These are phyloP conservation scores for Tuber borchii DNA, from an alignment of 495 filamentous ascomycete species.

Conservation along the genomic window DNA sequence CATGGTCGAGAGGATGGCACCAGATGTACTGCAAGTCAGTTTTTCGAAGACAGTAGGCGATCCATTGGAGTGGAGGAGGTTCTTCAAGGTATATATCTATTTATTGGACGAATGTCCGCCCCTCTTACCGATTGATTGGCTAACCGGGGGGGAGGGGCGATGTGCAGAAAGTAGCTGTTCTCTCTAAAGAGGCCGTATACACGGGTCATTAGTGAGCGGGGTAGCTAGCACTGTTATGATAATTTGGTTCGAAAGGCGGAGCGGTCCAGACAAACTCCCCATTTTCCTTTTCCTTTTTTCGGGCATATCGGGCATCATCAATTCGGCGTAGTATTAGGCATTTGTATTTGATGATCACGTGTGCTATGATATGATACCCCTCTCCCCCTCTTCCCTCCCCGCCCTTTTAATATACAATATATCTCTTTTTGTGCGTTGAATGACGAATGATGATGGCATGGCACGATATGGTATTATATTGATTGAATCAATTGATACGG, in stretches of 20 bases:
- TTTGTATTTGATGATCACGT: constrained; percentile 3
- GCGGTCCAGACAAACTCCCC: constrained; percentile 18
- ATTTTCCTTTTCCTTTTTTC: constrained; percentile 15
- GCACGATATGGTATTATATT: background rate
- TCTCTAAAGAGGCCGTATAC: constrained; percentile 41
- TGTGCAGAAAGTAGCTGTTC: constrained; percentile 40
- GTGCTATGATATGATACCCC: constrained; percentile 4
- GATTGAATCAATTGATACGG: background rate
- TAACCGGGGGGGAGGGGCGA: constrained; percentile 11
- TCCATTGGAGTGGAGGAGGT: constrained; percentile 90
- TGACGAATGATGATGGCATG: background rate
- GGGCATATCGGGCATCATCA: background rate
- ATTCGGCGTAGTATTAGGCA: background rate
- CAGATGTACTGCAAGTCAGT: constrained; percentile 69
- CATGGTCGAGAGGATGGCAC: constrained; percentile 62
- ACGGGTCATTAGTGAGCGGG: constrained; percentile 32
- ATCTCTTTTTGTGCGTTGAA: constrained; percentile 3
- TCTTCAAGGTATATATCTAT: constrained; percentile 63
- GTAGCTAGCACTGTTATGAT: constrained; percentile 20
- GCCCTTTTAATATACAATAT: background rate
- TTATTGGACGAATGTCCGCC: background rate
- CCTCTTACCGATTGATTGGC: background rate
- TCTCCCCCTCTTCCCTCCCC: background rate
- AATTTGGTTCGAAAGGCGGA: constrained; percentile 31
- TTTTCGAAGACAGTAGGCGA: constrained; percentile 95